Base-by-base conservation (phyloP, 164 flowering plant genomes). In the Magnolia sinica region DNA sequence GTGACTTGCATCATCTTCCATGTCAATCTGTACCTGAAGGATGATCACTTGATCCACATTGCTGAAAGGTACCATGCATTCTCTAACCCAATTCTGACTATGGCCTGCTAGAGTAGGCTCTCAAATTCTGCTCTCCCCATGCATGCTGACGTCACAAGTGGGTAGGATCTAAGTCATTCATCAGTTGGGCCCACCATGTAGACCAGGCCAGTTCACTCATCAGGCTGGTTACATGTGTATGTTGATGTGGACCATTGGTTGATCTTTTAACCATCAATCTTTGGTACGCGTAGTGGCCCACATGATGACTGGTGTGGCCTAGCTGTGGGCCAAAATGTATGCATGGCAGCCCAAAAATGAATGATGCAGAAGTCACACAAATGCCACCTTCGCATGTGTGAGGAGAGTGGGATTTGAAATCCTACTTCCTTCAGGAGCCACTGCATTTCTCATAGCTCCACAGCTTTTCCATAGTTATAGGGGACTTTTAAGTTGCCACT, bases 11-110 rank as follows among this genome's bases (percentile, higher is more conserved):
- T 89, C 84, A 81, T 88, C 68, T 88, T 89, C 74, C 88, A 87
- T 80, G 82, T 82, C 81, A 82, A 87, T 74, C 76, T 86, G 8
- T 89, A 82, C 73, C 76, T 84, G 10, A 86, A 79, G 27, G 88
- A 89, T 50, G 89, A 86, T 19, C 90, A 86, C 72, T 82, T 90
- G 83, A 79, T 87, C 16, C 87, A 85, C 51, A 81, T 85, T 22
- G 91, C 91, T 24, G 88, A 90, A 84, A 90, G 91, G 93, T 90
- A 85, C n/a, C 37, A 72, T 2, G n/a, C 66, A 8, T 37, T 9
- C 55, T 63, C 71, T 87, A 88, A 84, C 77, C 74, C 23, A 86
- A 88, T 64, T 82, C 85, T 70, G 37, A 64, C 18, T 13, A 10
- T 74, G 55, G n/a, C 45, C 61, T 55, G 61, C 61, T 63, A 29